These are phyloP conservation scores for Oidiodendron maius DNA, from an alignment of 495 filamentous ascomycete species.

Conservation along the genomic window DNA sequence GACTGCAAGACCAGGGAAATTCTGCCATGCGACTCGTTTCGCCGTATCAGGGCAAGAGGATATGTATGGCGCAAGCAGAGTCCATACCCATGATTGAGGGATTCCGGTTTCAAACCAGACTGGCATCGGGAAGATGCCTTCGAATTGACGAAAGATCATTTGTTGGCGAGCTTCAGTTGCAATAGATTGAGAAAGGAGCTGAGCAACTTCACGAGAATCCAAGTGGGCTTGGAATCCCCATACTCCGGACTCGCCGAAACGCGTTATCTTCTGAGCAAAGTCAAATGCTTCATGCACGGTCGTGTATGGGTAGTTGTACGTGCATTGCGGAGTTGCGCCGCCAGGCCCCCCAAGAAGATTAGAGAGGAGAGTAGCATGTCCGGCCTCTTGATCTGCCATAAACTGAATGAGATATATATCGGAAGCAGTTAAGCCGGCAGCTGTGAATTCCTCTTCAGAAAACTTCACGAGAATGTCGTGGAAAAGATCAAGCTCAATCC, in stretches of 20 bases:
- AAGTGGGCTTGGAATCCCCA: slow-evolving; percentile 82
- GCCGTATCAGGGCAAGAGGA: slow-evolving; percentile 67
- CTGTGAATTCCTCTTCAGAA: slow-evolving; percentile 62
- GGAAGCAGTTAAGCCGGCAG: slow-evolving; percentile 58
- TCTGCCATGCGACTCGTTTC: slow-evolving; percentile 80
- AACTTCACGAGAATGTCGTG: slow-evolving; percentile 70
- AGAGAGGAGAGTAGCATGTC: slow-evolving; percentile 70
- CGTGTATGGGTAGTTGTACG: slow-evolving; percentile 74
- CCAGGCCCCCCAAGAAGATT: slow-evolving; percentile 67
- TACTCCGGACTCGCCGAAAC: slow-evolving; percentile 75
- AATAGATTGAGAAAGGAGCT: slow-evolving; percentile 70
- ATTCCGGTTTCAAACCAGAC: slow-evolving; percentile 80
- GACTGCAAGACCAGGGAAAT: slow-evolving; percentile 74
- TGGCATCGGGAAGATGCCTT: slow-evolving; percentile 78
- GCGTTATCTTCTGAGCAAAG: slow-evolving; percentile 81
- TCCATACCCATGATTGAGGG: slow-evolving; percentile 86
- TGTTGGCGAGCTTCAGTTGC: slow-evolving; percentile 85
- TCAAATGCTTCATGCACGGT: slow-evolving; percentile 77
- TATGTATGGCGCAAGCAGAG: slow-evolving; percentile 79
- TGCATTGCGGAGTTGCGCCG: slow-evolving; percentile 66
- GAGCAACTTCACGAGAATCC: slow-evolving; percentile 67
- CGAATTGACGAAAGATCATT: slow-evolving; percentile 82
- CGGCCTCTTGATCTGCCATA: slow-evolving; percentile 83
- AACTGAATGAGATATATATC: slow-evolving; percentile 70
- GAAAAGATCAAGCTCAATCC: slow-evolving; percentile 85